These are phyloP conservation scores for Dactylellina cionopaga DNA, from an alignment of 2,329 filamentous ascomycete genomes.

Conservation along the genomic window DNA sequence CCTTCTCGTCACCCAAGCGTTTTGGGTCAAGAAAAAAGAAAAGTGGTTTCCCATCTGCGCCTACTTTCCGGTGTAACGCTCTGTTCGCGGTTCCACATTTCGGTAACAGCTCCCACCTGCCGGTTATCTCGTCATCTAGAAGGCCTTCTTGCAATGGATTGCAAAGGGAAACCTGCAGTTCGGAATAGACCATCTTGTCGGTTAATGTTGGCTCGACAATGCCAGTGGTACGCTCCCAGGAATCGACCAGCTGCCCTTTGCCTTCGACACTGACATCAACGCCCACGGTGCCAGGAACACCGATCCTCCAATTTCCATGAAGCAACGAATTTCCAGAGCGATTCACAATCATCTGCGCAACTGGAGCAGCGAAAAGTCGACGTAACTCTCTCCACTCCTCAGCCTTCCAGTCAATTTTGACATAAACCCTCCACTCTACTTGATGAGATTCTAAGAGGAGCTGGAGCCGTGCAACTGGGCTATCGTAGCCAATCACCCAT, in stretches of 20 bases:
- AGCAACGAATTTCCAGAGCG: constrained; percentile 42
- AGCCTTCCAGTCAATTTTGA: constrained; percentile 59
- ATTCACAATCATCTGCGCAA: constrained; percentile 64
- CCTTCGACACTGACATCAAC: constrained; percentile 61
- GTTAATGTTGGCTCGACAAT: constrained; percentile 60
- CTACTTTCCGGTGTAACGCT: constrained; percentile 66
- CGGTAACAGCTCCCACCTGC: constrained; percentile 66
- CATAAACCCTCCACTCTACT: constrained; percentile 65
- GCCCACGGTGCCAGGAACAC: constrained; percentile 2
- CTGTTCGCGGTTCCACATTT: constrained; percentile 69
- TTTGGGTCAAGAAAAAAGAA: constrained; percentile 71
- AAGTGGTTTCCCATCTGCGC: constrained; percentile 58
- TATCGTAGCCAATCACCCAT: constrained; percentile 64
- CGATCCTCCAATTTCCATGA: constrained; percentile 23
- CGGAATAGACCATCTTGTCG: constrained; percentile 62
- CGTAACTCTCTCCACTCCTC: constrained; percentile 20
- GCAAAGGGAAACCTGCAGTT: constrained; percentile 61
- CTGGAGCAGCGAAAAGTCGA: constrained; percentile 59
- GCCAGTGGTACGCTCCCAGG: constrained; percentile 62
- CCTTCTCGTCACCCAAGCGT: constrained; percentile 62
- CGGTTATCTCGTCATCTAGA: constrained; percentile 62
- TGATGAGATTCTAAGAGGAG: constrained; percentile 58
- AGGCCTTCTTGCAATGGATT: constrained; percentile 56
- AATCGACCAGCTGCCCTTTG: constrained; percentile 57
- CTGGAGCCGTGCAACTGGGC: constrained; percentile 60